phyloP scores from a whole-genome alignment of 2,329 filamentous ascomycete species.

The Aspergillus flavus region DNA sequence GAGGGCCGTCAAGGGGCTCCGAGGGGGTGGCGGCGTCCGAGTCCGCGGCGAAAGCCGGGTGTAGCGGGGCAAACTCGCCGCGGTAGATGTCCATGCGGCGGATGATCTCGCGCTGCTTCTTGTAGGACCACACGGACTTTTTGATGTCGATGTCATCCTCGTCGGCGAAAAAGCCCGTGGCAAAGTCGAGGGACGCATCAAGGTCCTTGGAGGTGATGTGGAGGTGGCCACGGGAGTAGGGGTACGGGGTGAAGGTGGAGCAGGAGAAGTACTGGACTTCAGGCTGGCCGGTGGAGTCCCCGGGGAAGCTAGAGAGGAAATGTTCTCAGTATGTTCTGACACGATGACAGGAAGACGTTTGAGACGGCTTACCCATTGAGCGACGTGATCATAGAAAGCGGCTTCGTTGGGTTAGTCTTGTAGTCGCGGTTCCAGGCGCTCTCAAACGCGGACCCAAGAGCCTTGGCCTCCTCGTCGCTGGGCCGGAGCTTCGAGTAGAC shows the following conservation, averaged over 20 bases:
- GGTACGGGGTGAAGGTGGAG: slow-evolving; percentile 4
- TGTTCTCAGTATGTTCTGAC: too few relatives aligned
- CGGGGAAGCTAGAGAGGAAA: neutral
- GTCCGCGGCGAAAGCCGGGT: slow-evolving; percentile 2
- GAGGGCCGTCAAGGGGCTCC: too few relatives aligned
- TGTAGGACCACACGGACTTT: slow-evolving; percentile 5
- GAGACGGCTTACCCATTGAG: too few relatives aligned
- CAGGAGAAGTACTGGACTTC: neutral
- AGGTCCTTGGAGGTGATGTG: slow-evolving; percentile 1
- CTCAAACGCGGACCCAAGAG: slow-evolving; percentile 2
- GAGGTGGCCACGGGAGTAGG: slow-evolving; percentile 4
- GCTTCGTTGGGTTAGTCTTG: neutral
- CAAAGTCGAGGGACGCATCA: neutral
- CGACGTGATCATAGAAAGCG: neutral
- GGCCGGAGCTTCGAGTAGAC: slow-evolving; percentile 4
- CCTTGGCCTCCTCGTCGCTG: neutral
- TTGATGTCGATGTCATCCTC: neutral
- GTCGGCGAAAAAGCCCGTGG: too few relatives aligned
- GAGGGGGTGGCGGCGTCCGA: neutral
- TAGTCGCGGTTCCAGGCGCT: neutral
- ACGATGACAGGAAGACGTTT: too few relatives aligned
- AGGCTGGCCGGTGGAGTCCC: neutral
- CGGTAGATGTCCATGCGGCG: slow-evolving; percentile 4
- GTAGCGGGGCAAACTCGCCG: neutral
- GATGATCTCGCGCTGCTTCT: slow-evolving; percentile 5